Base-by-base conservation (phyloP, 805 yeast species). In the Spathaspora girioi region DNA sequence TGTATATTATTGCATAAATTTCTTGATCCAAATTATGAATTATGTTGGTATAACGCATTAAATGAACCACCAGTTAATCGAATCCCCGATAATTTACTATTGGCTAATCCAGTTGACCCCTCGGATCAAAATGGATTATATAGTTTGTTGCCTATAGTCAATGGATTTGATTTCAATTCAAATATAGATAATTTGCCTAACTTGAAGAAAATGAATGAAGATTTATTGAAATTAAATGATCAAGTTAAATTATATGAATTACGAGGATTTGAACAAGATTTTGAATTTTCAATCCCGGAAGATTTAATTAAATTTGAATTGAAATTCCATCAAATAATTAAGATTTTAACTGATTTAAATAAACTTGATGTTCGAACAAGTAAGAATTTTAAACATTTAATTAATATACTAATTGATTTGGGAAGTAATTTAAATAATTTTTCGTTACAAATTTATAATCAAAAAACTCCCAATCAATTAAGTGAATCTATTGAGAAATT, bases 351-450 rank as follows among this genome's bases (percentile, higher is more conserved):
- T 26, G 73, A 68, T 32, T 55, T 79, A 43, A 78, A 77, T 53
- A 64, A 63, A 43, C 54, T 68, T 4, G 67, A 71, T 54, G 61
- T 73, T n/a, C 66, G 69, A 23, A 58, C 76, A 9, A 64, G 68
- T 19, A 72, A 74, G 44, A 70, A 73, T 55, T 71, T 73, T 53
- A 76, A 75, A 48, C 56, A 59, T 0, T 61, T 77, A 32, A 67
- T 78, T 47, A 52, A 65, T 14, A 64, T 69, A 5, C 59, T 80
- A 55, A 71, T 80, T 12, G 83, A 80, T 58, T 65, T 81, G 47
- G 86, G 86, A 18, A 84, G 83, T 3, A 78, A 79, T 57, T 71
- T 80, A 57, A 81, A 81, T 61, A 78, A 81, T 53, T 79, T 81
- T 56, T 77, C 83, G 18, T 70, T 81, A 32, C 73, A 66, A 71